Base-by-base conservation (phyloP, 345 rosid species). In the Ceriops decandra region DNA sequence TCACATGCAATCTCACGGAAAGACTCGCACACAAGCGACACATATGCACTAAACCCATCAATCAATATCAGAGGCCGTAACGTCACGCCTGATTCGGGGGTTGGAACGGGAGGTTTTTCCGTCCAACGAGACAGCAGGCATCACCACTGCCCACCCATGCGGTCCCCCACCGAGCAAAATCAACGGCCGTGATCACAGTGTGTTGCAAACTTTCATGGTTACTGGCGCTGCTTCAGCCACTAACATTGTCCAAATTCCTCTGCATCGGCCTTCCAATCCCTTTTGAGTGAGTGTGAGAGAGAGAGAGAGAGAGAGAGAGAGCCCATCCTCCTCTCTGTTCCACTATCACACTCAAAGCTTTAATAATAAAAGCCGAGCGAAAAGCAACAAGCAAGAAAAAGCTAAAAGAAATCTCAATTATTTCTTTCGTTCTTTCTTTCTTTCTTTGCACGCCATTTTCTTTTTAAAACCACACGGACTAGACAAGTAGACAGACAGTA, bases 151-250 rank as follows among this genome's bases (percentile, higher is more conserved):
- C 17, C 59, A 4, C 19, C 17, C 59, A 10, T 26, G 58, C 47
- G 24, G 22, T 3, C 57, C 64, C 64, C 30, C 11, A 30, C 51
- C 72, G 76, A 66, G 47, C 21, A 60, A 26, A 11, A 70, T 75
- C 74, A 70, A 81, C 79, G 87, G 83, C 57, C n/a, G 19, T 30
- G 76, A 84, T 81, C 60, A 5, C 7, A 22, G 52, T 47, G 64
- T 62, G 49, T 42, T 2, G 61, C 83, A 77, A 62, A 79, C 74
- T 81, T 68, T 81, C 69, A 79, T 74, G 81, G 51, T 24, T 10
- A 30, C 60, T 57, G 71, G 32, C 16, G 17, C 60, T 57, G 71
- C 33, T 60, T 9, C 68, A 22, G 53, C 20, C 33, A 46, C 62
- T 35, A 10, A 7, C 59, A 24, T 56, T 24, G 59, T 56, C 30